Conservation (phyloP, 805 yeast genomes). For the Sugiyamaella americana region DNA sequence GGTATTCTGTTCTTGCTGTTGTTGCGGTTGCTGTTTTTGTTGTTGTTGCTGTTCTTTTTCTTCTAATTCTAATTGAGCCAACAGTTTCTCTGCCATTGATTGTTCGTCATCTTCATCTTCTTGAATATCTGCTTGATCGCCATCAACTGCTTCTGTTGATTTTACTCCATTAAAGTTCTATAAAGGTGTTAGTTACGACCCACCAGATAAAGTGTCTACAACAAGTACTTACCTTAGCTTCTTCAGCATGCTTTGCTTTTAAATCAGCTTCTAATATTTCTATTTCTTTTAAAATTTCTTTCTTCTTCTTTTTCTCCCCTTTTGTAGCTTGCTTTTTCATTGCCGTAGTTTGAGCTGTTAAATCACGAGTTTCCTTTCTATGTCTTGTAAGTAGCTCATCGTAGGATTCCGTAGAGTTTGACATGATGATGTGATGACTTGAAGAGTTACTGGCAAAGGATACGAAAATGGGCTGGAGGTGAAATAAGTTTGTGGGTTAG, state of each 20-base stretch:
- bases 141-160: background rate
- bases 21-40: slow-evolving; percentile 5
- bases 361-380: slow-evolving; percentile 59
- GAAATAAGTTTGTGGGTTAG: too few relatives aligned
- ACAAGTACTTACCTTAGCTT: slow-evolving; percentile 32
- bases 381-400: slow-evolving; percentile 57
- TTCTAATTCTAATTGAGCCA: slow-evolving; percentile 51
- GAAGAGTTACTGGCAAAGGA: too few relatives aligned
- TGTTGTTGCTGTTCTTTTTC: slow-evolving; percentile 23
- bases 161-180: slow-evolving; percentile 1
- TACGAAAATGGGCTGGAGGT: too few relatives aligned
- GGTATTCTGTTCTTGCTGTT: slow-evolving; percentile 5
- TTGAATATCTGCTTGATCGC: slow-evolving; percentile 14
- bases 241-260: slow-evolving; percentile 48
- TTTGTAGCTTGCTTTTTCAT: slow-evolving; percentile 80
- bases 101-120: slow-evolving; percentile 41
- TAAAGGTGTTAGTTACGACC: background rate
- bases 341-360: slow-evolving; percentile 61
- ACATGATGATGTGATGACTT: too few relatives aligned
- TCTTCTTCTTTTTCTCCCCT: slow-evolving; percentile 50
- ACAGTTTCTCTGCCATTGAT: slow-evolving; percentile 58
- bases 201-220: background rate
- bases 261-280: slow-evolving; percentile 52
- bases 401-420: slow-evolving; percentile 31
- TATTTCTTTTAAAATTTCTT: slow-evolving; percentile 56